phyloP scores from a whole-genome alignment of 1,284 basidiomycete genomes.

The Leccinum ponderosum region DNA sequence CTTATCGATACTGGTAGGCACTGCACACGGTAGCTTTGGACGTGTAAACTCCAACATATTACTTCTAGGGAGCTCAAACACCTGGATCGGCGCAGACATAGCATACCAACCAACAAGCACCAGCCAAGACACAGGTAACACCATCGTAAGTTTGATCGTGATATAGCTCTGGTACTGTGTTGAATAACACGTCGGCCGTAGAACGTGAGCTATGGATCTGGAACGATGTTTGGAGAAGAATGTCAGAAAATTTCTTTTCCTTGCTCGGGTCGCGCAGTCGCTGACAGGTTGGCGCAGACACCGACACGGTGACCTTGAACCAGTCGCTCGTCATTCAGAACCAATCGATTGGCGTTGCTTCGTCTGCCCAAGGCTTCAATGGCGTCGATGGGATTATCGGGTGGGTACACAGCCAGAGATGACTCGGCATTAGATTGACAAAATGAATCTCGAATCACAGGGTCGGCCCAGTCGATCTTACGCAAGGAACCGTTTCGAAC shows the following conservation, averaged over 20 bases:
- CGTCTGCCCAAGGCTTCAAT: conserved; percentile 36
- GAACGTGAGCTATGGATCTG: conserved; percentile 49
- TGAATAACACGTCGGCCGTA: conserved; percentile 14
- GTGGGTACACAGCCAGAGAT: conserved; percentile 10
- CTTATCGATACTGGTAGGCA: conserved; percentile 54
- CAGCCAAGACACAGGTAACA: conserved; percentile 32
- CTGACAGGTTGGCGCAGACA: conserved; percentile 30
- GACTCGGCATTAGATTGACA: not conserved
- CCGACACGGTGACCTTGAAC: conserved; percentile 36
- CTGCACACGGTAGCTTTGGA: conserved; percentile 2
- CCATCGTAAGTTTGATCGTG: conserved; percentile 32
- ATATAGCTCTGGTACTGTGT: not conserved
- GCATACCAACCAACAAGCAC: conserved; percentile 40
- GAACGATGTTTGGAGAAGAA: conserved; percentile 42
- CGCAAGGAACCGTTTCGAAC: conserved; percentile 28
- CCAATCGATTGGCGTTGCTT: conserved; percentile 47
- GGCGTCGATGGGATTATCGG: conserved; percentile 45
- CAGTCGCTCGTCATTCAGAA: conserved; percentile 34
- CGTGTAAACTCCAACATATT: conserved; percentile 6
- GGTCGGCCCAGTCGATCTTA: conserved; percentile 42
- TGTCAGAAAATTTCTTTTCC: conserved; percentile 22
- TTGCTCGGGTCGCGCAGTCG: not conserved
- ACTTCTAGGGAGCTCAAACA: conserved; percentile 24
- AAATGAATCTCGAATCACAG: conserved; percentile 13
- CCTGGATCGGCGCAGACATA: conserved; percentile 53